Evolutionary conservation across 148 eudicot species (phyloP), one percentile per base, ranked within the genome.

Genomic region (Fagopyrum esculentum): DNA sequence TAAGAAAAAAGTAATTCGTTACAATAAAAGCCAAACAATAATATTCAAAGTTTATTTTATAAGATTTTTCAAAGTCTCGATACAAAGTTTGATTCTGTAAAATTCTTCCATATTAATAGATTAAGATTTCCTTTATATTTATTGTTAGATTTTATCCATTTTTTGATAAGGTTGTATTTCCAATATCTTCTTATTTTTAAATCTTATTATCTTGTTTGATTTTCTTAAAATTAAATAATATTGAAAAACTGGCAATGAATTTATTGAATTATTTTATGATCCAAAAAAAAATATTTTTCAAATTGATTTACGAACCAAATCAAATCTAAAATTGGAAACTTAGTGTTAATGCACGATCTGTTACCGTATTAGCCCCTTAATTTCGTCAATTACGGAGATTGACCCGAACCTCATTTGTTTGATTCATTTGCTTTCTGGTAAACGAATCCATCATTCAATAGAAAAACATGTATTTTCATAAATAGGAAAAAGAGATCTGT

Each of bases 371-470:
- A 9, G 40, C 43, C 68, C 15, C 40, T 8, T 61, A 26, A 61
- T 26, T 7, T 61, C 43, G 68, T 22, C 35, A 61, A 61, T 61
- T 61, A 61, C 68, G 68, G 43, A 61, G 68, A 61, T 61, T 61
- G 68, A 61, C 68, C 68, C 68, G 29, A 61, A 57, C 35, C 68
- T 10, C 35, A 10, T 59, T 22, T 6, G 9, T 59, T 59, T 1
- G 10, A 7, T 3, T 2, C 22, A 4, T 51, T 16, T 55, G 60
- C 60, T n/a, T 55, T 55, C 60, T 55, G 16, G 26, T 55, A 55
- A 55, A 17, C 9, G 60, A 16, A 55, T 55, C 60, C 56, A 51
- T 51, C 56, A 52, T 15, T 52, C 15, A 52, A 52, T 52, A 0
- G 40, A 35, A 35, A 35, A 35, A 35, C 40, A 35, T 35, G 40